Evolutionary conservation across 768 basidiomycete species (phyloP).

Genomic region (Tulasnella sp.): DNA sequence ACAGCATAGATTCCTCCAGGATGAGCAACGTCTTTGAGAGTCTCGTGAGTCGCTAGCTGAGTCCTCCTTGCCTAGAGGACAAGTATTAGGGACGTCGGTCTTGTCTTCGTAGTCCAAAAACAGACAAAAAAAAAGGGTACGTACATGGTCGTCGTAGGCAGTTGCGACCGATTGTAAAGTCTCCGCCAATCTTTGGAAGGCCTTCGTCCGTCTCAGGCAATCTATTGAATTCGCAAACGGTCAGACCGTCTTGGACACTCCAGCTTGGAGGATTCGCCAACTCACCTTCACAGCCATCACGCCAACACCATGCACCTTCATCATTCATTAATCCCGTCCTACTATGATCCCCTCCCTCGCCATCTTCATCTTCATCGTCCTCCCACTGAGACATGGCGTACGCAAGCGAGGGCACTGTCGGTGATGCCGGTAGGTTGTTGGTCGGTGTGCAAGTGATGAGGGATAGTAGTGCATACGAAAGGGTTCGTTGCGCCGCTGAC

Average conservation of each 20-base stretch:
- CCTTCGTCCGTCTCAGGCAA: slow-evolving; percentile 68
- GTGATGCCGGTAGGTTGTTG: slow-evolving; percentile 34
- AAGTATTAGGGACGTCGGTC: too few species aligned
- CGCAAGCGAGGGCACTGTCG: not conserved
- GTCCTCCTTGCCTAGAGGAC: slow-evolving; percentile 53
- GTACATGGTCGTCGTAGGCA: slow-evolving; percentile 65
- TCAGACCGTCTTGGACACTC: not conserved
- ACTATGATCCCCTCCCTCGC: slow-evolving; percentile 24
- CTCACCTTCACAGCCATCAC: slow-evolving; percentile 59
- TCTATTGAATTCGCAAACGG: too few species aligned
- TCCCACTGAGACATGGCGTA: slow-evolving; percentile 16
- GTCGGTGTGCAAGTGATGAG: slow-evolving; percentile 61
- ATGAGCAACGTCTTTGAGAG: slow-evolving; percentile 64
- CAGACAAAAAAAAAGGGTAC: slow-evolving; percentile 23
- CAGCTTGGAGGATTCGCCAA: not conserved
- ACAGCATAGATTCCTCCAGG: slow-evolving; percentile 64
- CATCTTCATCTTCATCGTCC: slow-evolving; percentile 40
- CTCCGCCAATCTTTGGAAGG: slow-evolving; percentile 64
- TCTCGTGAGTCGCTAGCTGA: slow-evolving; percentile 64
- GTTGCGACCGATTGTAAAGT: slow-evolving; percentile 63
- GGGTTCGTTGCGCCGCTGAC: slow-evolving; percentile 60
- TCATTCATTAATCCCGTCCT: slow-evolving; percentile 51
- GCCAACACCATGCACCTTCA: slow-evolving; percentile 81
- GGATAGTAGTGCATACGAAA: slow-evolving; percentile 63
- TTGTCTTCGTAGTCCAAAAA: too few species aligned